Base-by-base conservation (phyloP, 441 rosid species). In the Metrosideros polymorpha region DNA sequence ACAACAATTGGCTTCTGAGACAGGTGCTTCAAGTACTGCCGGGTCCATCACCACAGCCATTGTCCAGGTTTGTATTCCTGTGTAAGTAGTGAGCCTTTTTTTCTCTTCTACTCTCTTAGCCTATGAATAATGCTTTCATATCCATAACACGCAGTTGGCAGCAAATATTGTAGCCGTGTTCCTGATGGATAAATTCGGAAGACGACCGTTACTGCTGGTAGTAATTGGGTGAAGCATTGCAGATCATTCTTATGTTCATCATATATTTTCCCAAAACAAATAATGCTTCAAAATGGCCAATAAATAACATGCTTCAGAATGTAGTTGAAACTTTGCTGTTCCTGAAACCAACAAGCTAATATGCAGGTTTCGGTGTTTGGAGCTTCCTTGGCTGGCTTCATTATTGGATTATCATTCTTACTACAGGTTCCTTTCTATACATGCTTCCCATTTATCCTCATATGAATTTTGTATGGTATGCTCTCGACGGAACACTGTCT, bases 331-430 rank as follows among this genome's bases (percentile, higher is more conserved):
- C 75, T 30, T 30, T 30, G 3, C 76, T 32, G 76, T 32, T 32
- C 76, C 76, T 32, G 4, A 32, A 61, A 63, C 76, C 76, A 63
- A 63, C 43, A 17, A 19, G 43, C 76, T 63, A 18, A 57, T 61
- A 75, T 76, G 18, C 84, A 87, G 88, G 83, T 75, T 63, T 84
- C 86, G 17, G 83, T 79, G 49, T 29, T 30, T 17, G 88, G 86
- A 71, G 50, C 63, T 59, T 76, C 57, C 86, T 77, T 75, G 42
- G 85, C 86, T 29, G 30, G 86, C 76, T 17, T 55, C 84, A 53
- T 87, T 25, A 76, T 79, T 19, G 88, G 88, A 53, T 83, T 87
- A 35, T 84, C 88, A 30, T 87, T 87, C 77, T 52, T 87, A 6
- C 15, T 87, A 8, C 86, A 87, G 86, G 88, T 84, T 63, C 61